Base-by-base conservation (phyloP, 306 rosid species). In the Alnus rubra region DNA sequence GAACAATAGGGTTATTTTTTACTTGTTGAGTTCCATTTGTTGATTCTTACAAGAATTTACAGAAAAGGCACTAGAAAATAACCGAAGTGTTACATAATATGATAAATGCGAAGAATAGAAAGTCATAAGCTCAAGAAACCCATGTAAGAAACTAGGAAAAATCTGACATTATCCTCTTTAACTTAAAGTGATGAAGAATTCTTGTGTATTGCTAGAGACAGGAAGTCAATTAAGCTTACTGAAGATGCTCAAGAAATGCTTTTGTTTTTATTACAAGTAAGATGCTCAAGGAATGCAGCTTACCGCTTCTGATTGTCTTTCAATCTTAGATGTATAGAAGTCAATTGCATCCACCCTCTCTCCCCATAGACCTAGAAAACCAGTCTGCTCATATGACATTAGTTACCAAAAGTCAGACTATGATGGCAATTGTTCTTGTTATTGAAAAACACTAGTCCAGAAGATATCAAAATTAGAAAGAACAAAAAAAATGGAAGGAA, bases 281-380 rank as follows among this genome's bases (percentile, higher is more conserved):
- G 78, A 64, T 72, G 62, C 71, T 56, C 13, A 55, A 73, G 13
- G 74, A 78, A 53, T 50, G 44, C 50, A 55, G 39, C 95, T 87
- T 84, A 92, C 99, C 77, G 91, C 97, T 79, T 80, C 74, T 71
- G 93, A 81, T 62, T 91, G 72, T 47, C 76, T 84, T 76, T 87
- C 90, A 19, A 88, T 56, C 86, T 93, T 89, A 58, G 81, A 82
- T 71, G 89, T 81, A 74, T 88, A 88, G 74, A 81, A 90, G 75
- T 93, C 91, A 64, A 95, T 91, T 3, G 97, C 93, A 77, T 95
- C 99, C 74, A 95, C 93, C 68, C 28, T 74, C 7, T 60, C 86
- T 9, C 99, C 98, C 18, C 93, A 90, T 45, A 95, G 89, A 48
- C 99, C 99, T 64, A 95, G 89, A 88, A 83, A 93, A 74, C 98